phyloP scores from a whole-genome alignment of 176 grass and related monocot species.

The Carex cristatella region DNA sequence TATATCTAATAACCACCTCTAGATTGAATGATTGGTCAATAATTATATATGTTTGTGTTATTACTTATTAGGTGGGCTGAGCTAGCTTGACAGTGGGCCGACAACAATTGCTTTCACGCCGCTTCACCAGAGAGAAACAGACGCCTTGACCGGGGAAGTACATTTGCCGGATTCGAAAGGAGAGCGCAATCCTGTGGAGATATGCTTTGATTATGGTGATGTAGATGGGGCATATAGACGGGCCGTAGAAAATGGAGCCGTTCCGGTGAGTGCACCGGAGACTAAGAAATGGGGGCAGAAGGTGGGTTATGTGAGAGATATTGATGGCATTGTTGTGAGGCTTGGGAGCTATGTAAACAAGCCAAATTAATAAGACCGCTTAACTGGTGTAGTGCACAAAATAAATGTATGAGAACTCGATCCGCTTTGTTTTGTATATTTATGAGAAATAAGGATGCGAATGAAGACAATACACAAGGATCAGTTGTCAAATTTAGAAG shows the following conservation, averaged over 20 bases:
- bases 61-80: constrained; percentile 60
- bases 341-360: constrained; percentile 50
- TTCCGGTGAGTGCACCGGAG: constrained; percentile 55
- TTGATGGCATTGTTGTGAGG: constrained; percentile 63
- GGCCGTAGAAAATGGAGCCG: constrained; percentile 49
- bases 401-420: too few relatives aligned
- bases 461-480: too few relatives aligned
- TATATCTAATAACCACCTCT: background rate
- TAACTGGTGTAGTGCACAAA: too few relatives aligned
- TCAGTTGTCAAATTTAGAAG: too few relatives aligned
- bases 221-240: constrained; percentile 60
- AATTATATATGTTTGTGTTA: background rate
- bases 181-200: constrained; percentile 54
- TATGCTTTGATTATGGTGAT: constrained; percentile 80
- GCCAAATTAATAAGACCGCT: background rate
- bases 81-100: constrained; percentile 72
- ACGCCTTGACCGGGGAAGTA: constrained; percentile 45
- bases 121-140: constrained; percentile 71
- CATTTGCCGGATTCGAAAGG: constrained; percentile 24
- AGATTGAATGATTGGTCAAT: background rate
- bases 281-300: constrained; percentile 76
- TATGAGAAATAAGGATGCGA: too few relatives aligned
- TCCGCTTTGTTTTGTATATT: too few relatives aligned
- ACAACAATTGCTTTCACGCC: constrained; percentile 86
- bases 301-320: constrained; percentile 72